These are phyloP conservation scores for Phytophthora constricta DNA, from an alignment of 352 stramenopile species.

Conservation along the genomic window DNA sequence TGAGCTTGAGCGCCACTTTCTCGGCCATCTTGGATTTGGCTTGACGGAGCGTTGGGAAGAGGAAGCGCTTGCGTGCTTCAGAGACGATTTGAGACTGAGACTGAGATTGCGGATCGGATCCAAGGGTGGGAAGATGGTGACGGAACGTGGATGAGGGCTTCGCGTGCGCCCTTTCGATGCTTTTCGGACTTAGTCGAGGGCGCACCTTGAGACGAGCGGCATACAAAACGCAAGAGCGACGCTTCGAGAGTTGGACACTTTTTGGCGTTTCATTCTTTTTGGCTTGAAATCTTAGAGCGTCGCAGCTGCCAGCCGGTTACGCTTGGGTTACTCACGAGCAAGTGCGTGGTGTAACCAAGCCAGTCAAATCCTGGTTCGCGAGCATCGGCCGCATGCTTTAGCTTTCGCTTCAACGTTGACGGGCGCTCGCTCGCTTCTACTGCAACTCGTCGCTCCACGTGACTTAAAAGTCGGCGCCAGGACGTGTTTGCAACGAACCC, in stretches of 20 bases:
- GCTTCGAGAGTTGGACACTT: constrained; percentile 1
- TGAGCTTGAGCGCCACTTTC: constrained; percentile 65
- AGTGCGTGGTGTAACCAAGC: background rate
- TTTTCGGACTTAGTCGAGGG: constrained; percentile 3
- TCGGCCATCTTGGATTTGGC: constrained; percentile 25
- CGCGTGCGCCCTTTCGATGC: background rate
- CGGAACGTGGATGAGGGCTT: background rate
- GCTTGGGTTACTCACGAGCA: background rate
- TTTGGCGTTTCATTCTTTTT: too few relatives aligned
- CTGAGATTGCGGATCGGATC: constrained; percentile 2
- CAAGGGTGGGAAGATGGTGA: constrained; percentile 32
- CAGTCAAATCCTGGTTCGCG: background rate
- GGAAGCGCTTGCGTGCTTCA: constrained; percentile 22
- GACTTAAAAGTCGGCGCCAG: too few relatives aligned
- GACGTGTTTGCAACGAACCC: too few relatives aligned
- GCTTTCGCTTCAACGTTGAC: background rate
- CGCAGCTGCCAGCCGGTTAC: background rate
- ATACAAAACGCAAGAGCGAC: too few relatives aligned
- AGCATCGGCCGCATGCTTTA: background rate
- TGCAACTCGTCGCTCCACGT: too few relatives aligned
- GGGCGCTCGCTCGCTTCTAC: too few relatives aligned
- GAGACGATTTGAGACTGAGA: constrained; percentile 34
- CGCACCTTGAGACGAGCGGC: too few relatives aligned
- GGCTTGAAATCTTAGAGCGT: background rate
- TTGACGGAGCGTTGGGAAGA: background rate